Conservation (phyloP, 495 filamentous ascomycete genomes). For the Tuber brumale region DNA sequence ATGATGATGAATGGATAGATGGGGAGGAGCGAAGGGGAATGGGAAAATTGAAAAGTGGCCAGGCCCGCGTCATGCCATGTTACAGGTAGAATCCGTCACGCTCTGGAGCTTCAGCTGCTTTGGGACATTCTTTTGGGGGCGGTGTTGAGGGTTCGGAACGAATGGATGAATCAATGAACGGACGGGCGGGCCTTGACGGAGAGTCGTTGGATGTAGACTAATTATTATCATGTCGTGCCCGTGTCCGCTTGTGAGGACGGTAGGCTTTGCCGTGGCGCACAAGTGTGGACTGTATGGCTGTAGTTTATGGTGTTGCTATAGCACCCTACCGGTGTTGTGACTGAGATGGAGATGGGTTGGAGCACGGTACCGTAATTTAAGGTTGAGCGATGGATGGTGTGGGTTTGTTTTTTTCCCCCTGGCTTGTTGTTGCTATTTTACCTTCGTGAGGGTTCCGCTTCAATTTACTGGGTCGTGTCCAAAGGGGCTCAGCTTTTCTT, state of each 20-base stretch:
- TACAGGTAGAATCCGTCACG: not conserved
- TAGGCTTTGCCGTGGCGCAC: slow-evolving; percentile 1
- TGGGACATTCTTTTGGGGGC: not conserved
- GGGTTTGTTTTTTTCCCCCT: not conserved
- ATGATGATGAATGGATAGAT: not conserved
- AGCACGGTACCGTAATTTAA: not conserved
- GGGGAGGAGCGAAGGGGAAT: not conserved
- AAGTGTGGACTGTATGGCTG: not conserved
- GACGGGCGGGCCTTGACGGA: not conserved
- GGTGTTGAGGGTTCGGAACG: not conserved
- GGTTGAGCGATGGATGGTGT: not conserved
- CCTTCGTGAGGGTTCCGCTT: not conserved
- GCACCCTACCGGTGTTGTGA: not conserved
- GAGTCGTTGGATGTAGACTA: not conserved
- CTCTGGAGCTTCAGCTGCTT: not conserved
- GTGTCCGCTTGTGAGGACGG: not conserved
- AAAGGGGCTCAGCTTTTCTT: not conserved
- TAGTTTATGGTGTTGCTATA: not conserved
- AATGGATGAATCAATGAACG: not conserved
- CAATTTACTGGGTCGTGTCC: not conserved
- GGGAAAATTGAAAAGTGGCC: not conserved
- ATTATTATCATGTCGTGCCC: not conserved
- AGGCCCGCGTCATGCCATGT: not conserved
- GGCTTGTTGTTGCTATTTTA: not conserved
- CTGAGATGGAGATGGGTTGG: not conserved